These are phyloP conservation scores for Saccharum officinarum DNA, from an alignment of 176 grass and related monocot species.

Conservation along the genomic window DNA sequence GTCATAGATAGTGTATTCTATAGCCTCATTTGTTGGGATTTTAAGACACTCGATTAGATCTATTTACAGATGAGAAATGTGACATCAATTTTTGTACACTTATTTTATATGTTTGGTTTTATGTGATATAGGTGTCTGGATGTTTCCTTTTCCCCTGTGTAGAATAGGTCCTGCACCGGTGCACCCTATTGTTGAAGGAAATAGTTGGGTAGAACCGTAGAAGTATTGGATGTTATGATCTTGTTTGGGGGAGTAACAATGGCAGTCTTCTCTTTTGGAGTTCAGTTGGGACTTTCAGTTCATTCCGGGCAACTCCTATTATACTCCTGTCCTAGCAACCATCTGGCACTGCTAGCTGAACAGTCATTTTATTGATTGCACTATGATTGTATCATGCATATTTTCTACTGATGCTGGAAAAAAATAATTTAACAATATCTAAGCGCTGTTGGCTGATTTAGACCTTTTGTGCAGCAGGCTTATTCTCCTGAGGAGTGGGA, in stretches of 20 bases:
- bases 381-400: neutral
- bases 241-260: neutral
- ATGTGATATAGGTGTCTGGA: neutral
- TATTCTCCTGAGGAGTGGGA: slow-evolving; percentile 72
- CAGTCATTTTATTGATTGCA: neutral
- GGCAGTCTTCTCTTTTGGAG: neutral
- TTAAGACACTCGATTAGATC: neutral
- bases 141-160: neutral
- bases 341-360: neutral
- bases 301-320: neutral
- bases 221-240: neutral
- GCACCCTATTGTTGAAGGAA: neutral
- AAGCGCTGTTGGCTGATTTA: neutral
- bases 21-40: neutral
- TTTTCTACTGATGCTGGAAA: neutral
- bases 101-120: slow-evolving; percentile 1
- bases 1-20: neutral
- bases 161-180: neutral
- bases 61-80: neutral
- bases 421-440: neutral
- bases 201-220: neutral
- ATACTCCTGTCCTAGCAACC: neutral
- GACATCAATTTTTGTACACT: neutral
- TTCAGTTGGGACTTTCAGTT: neutral
- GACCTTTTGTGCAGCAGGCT: slow-evolving; percentile 23